These are phyloP conservation scores for Fermentozyma sake DNA, from an alignment of 1,139 yeast genomes.

Conservation along the genomic window DNA sequence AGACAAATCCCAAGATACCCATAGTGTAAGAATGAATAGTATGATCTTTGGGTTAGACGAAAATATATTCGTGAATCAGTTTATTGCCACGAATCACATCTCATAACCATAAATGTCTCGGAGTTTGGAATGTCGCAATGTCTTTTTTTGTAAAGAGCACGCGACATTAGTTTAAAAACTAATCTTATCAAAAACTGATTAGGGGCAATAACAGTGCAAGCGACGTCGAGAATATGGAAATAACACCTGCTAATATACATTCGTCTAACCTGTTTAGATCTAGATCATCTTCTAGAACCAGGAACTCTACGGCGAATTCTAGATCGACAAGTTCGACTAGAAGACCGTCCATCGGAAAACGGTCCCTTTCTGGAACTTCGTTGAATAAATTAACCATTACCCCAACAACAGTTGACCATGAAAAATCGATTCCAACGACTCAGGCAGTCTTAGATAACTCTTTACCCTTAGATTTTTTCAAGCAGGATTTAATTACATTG, in stretches of 20 bases:
- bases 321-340: constrained; percentile 35
- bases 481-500: constrained; percentile 70
- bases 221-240: constrained; percentile 29
- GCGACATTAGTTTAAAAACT: too few species aligned
- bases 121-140: too few species aligned
- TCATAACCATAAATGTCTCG: too few species aligned
- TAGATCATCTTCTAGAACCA: constrained; percentile 35
- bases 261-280: constrained; percentile 19
- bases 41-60: too few species aligned
- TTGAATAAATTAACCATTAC: constrained; percentile 13
- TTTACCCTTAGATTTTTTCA: constrained; percentile 78
- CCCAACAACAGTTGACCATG: constrained; percentile 26
- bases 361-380: constrained; percentile 31
- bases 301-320: constrained; percentile 31
- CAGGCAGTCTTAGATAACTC: constrained; percentile 57
- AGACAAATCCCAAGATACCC: constrained; percentile 15
- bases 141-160: too few species aligned
- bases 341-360: constrained; percentile 28
- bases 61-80: too few species aligned
- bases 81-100: too few species aligned
- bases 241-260: constrained; percentile 19
- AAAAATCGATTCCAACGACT: constrained; percentile 34
- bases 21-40: too few species aligned
- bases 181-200: too few species aligned
- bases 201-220: too few species aligned